Percentiles rank a stretch among this genome's conserved stretches.
Conservation (phyloP, 106 monocot genomes). For the Chionographis japonica region DNA sequence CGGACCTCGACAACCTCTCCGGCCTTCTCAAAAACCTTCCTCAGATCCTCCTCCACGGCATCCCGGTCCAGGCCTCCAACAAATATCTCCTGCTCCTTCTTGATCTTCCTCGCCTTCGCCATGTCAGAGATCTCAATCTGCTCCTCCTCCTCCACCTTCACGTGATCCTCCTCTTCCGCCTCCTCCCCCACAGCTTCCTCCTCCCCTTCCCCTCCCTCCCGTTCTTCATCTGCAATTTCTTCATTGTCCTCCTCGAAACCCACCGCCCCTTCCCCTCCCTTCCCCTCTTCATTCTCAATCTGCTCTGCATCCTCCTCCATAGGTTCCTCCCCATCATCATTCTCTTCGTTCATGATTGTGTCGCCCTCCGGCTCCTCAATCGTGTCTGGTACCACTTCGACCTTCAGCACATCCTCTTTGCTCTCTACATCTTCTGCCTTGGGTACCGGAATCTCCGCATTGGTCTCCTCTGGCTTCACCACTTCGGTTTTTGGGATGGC, state of each 20-base stretch:
- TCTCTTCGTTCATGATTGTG: background rate
- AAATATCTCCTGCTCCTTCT: constrained; percentile 66
- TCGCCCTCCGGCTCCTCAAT: background rate
- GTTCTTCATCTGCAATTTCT: background rate
- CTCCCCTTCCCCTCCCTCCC: constrained; percentile 9
- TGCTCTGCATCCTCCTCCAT: constrained; percentile 10
- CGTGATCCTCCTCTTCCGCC: constrained; percentile 12
- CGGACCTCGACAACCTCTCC: constrained; percentile 54
- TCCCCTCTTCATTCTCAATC: constrained; percentile 4
- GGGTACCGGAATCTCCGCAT: background rate
- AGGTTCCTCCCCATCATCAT: background rate
- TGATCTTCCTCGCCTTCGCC: constrained; percentile 51
- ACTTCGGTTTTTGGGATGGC: background rate
- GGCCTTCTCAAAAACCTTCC: constrained; percentile 41
- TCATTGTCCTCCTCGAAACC: constrained; percentile 3
- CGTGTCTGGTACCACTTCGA: background rate
- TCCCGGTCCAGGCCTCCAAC: constrained; percentile 66
- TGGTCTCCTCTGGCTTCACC: background rate
- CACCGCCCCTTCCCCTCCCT: background rate
- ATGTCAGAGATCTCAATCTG: constrained; percentile 55
- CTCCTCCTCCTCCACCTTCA: constrained; percentile 29
- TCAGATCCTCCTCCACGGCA: constrained; percentile 58
- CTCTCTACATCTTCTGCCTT: background rate
- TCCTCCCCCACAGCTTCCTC: constrained; percentile 16
- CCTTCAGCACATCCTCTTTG: background rate